These are phyloP conservation scores for Mycena epipterygia DNA, from an alignment of 768 basidiomycete species.

Conservation along the genomic window DNA sequence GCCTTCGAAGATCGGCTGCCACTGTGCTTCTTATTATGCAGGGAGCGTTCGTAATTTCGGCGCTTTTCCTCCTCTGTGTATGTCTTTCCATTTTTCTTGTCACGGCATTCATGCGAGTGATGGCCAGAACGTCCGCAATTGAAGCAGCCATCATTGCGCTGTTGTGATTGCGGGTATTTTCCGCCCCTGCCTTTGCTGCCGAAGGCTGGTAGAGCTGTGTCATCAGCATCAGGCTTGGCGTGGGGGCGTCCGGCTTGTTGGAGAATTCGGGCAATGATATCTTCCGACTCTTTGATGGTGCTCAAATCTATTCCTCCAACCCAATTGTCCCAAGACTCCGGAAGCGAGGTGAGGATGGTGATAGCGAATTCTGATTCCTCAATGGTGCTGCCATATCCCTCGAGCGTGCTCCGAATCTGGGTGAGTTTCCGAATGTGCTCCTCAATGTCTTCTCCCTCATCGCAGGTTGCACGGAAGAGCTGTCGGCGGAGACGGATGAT, in stretches of 20 bases:
- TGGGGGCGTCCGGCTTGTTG: conserved; percentile 31
- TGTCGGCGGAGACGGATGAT: no score
- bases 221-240: conserved; percentile 16
- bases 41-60: conserved; percentile 5
- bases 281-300: conserved; percentile 29
- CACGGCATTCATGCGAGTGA: conserved; percentile 10
- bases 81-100: conserved; percentile 17
- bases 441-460: no score
- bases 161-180: not conserved
- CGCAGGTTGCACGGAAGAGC: no score
- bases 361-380: conserved; percentile 46
- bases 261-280: conserved; percentile 41
- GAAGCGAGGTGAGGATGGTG: no score
- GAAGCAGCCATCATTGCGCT: conserved; percentile 5
- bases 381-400: conserved; percentile 39
- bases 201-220: conserved; percentile 14
- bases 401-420: conserved; percentile 39
- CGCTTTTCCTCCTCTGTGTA: conserved; percentile 14
- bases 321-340: conserved; percentile 51
- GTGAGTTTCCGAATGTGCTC: conserved; percentile 44
- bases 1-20: conserved; percentile 12
- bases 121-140: conserved; percentile 18
- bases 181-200: not conserved
- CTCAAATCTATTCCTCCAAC: conserved; percentile 38
- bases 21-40: not conserved